These are phyloP conservation scores for Lactarius vividus DNA, from an alignment of 768 basidiomycete genomes.

Conservation along the genomic window DNA sequence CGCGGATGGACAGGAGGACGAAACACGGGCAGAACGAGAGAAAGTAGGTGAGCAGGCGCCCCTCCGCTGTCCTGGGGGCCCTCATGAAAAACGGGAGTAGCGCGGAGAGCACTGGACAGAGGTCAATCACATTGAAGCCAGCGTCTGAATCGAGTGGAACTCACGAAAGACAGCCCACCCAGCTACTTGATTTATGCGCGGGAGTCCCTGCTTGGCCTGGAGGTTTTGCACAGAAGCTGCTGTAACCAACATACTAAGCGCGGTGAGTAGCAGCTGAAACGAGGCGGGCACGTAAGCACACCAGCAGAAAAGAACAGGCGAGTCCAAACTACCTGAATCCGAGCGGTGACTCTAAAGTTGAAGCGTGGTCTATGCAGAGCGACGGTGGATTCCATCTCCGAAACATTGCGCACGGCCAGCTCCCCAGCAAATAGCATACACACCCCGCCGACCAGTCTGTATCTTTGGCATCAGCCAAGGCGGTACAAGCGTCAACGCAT, in stretches of 20 bases:
- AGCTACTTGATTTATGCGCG: conserved; percentile 51
- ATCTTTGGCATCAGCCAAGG: not conserved
- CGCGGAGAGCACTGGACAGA: conserved; percentile 45
- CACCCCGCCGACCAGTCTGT: conserved; percentile 41
- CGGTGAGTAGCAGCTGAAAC: conserved; percentile 45
- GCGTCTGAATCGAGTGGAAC: conserved; percentile 26
- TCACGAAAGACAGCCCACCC: conserved; percentile 69
- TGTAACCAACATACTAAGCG: conserved; percentile 51
- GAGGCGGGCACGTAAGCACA: not conserved
- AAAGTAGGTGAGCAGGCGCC: conserved; percentile 60
- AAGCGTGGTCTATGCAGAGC: not conserved
- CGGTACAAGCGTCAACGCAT: conserved; percentile 29
- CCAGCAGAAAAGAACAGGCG: not conserved
- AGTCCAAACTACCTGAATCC: conserved; percentile 15
- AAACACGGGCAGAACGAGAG: conserved; percentile 75
- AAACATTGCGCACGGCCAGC: conserved; percentile 13
- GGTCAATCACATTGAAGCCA: not conserved
- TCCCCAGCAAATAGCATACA: conserved; percentile 38
- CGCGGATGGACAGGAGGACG: conserved; percentile 75
- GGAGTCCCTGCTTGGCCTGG: conserved; percentile 65
- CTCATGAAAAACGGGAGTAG: conserved; percentile 55
- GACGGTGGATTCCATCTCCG: not conserved
- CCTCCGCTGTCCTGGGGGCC: conserved; percentile 38
- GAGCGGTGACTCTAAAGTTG: not conserved
- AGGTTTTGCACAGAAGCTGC: conserved; percentile 56